These are phyloP conservation scores for Yamadazyma laniorum DNA, from an alignment of 805 yeast genomes.

Conservation along the genomic window DNA sequence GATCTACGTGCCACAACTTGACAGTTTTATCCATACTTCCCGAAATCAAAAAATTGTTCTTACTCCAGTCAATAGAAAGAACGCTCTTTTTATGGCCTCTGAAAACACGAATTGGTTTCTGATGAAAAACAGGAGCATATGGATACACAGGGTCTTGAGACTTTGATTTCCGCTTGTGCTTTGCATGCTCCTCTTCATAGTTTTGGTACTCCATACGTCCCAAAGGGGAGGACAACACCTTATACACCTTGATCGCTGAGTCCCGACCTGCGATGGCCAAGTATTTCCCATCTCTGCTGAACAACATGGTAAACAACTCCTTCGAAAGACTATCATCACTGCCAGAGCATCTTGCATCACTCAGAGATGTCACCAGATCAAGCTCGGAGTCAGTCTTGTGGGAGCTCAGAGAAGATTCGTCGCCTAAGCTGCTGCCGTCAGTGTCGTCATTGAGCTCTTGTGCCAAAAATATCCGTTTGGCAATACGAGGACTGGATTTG, in stretches of 20 bases:
- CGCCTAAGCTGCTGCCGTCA: slow-evolving; percentile 4
- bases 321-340: slow-evolving; percentile 12
- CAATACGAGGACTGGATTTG: slow-evolving; percentile 43
- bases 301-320: slow-evolving; percentile 73
- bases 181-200: slow-evolving; percentile 15
- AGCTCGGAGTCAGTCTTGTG: neutral
- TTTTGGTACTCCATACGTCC: slow-evolving; percentile 53
- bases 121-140: slow-evolving; percentile 78
- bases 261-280: slow-evolving; percentile 85
- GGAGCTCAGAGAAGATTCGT: neutral
- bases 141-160: slow-evolving; percentile 21
- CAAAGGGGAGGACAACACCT: slow-evolving; percentile 69
- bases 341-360: neutral
- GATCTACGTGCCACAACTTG: slow-evolving; percentile 79
- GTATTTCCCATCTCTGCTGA: slow-evolving; percentile 76
- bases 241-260: slow-evolving; percentile 68
- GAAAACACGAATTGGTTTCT: slow-evolving; percentile 57
- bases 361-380: neutral
- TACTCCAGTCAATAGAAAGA: slow-evolving; percentile 83
- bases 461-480: slow-evolving; percentile 58
- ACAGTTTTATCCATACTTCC: slow-evolving; percentile 86
- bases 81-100: slow-evolving; percentile 70
- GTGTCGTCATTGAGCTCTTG: slow-evolving; percentile 51
- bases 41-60: slow-evolving; percentile 73
- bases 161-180: slow-evolving; percentile 14